phyloP scores from a whole-genome alignment of 1,139 yeast genomes.

The Yamadazyma conglobata region DNA sequence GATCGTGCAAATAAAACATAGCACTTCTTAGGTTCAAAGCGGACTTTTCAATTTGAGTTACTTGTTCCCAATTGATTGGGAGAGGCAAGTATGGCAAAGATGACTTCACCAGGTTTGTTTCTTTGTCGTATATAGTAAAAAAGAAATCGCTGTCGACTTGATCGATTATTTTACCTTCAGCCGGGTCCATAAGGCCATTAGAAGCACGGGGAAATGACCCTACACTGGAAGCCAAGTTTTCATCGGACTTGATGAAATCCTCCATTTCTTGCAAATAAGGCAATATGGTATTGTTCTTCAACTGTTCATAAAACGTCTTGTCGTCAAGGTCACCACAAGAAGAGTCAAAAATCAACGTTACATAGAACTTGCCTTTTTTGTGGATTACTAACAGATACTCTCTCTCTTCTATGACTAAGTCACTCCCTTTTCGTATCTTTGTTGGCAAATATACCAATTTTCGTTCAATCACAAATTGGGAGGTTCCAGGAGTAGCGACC shows the following conservation, averaged over 20 bases:
- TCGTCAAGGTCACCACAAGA: constrained; percentile 21
- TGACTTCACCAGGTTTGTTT: constrained; percentile 27
- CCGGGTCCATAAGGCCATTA: constrained; percentile 13
- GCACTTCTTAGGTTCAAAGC: constrained; percentile 21
- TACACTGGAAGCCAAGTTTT: constrained; percentile 25
- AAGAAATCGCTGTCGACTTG: constrained; percentile 37
- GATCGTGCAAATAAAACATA: constrained; percentile 40
- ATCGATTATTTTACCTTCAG: constrained; percentile 6
- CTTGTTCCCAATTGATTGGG: constrained; percentile 13
- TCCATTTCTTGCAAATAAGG: constrained; percentile 25
- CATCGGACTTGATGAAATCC: constrained; percentile 13
- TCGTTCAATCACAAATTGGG: constrained; percentile 17
- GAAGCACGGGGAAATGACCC: constrained; percentile 30
- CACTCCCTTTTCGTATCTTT: constrained; percentile 12
- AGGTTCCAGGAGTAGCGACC: constrained; percentile 9
- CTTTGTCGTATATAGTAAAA: constrained; percentile 31
- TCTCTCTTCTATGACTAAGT: constrained; percentile 14
- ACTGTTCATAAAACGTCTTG: constrained; percentile 21
- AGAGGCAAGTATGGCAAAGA: constrained; percentile 39
- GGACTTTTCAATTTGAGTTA: constrained; percentile 11
- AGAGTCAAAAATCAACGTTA: constrained; percentile 33
- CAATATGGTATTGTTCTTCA: constrained; percentile 17
- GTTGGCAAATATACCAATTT: constrained; percentile 28
- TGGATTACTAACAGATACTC: constrained; percentile 36
- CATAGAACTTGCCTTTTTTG: constrained; percentile 20